Evolutionary conservation across 2,329 filamentous ascomycete species (phyloP), one percentile per base, ranked within the genome.

Genomic region (Cercospora brassicicola): DNA sequence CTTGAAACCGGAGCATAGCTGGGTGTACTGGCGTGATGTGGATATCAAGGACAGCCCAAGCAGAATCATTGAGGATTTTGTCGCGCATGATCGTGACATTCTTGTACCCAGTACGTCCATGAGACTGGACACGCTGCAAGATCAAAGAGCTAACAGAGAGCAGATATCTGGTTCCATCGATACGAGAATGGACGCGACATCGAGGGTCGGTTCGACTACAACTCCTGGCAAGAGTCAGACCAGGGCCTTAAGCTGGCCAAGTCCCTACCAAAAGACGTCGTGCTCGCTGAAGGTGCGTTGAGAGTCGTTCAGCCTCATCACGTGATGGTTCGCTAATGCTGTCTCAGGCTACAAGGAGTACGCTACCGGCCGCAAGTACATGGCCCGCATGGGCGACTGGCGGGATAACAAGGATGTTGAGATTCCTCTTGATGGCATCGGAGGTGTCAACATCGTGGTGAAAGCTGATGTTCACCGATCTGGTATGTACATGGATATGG

Each of bases 21-120:
- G 95, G 95, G 94, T 98, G 8, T 98, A 97, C 80, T 99, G 95
- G 95, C 89, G 95, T 68, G 95, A 99, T 79, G 94, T 97, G 60
- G 95, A 99, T 80, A 97, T 99, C 74, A 89, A 92, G 57, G 94
- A 99, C 77, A 96, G 91, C 78, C 93, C 94, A 1, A 86, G 87
- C 71, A 90, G 87, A 76, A 96, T 99, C 69, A 84, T 99, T 36
- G 94, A 99, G 82, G 95, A 99, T 76, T 96, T 99, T 74, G 91
- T 96, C 75, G 92, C 92, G 20, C 95, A 98, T 77, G 92, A 99
- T 79, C 89, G 90, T 77, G 95, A 99, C 79, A 88, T 99, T 67
- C 83, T 99, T 66, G 94, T 98, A 74, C 95, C 95, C 0, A 99
- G 94, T 97, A 90, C 77, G 92, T 84, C 28, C 28, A 15, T n/a